These are phyloP conservation scores for Glycine latifolia DNA, from an alignment of 306 rosid genomes.

Conservation along the genomic window DNA sequence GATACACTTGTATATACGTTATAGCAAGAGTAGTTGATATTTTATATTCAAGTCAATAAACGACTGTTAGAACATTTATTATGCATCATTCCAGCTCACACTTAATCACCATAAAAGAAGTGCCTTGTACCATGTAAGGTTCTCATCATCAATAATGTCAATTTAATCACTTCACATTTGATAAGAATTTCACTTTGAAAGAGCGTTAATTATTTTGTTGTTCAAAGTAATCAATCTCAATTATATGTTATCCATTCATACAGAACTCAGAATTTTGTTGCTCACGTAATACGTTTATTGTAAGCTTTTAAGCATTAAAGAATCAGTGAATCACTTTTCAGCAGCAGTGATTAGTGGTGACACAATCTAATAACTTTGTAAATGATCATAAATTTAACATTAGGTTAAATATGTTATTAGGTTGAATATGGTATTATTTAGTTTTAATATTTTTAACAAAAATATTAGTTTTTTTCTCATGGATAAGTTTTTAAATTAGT, in stretches of 20 bases:
- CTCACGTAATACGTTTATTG: background rate
- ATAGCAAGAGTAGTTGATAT: background rate
- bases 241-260: too few relatives aligned
- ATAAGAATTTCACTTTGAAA: background rate
- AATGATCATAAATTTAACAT: background rate
- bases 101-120: background rate
- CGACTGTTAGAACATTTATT: constrained; percentile 15
- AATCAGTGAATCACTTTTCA: too few relatives aligned
- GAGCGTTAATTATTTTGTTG: background rate
- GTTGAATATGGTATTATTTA: too few relatives aligned
- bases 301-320: background rate
- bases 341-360: background rate
- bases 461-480: too few relatives aligned
- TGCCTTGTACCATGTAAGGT: background rate
- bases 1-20: background rate
- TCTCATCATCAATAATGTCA: background rate
- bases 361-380: background rate
- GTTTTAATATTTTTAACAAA: too few relatives aligned
- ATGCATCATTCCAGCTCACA: constrained; percentile 22
- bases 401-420: too few relatives aligned
- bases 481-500: too few relatives aligned
- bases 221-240: background rate
- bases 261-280: background rate
- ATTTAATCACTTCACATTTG: background rate
- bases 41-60: constrained; percentile 22